Percentiles rank a stretch among this genome's conserved stretches.
These are phyloP conservation scores for Suillus variegatus DNA, from an alignment of 768 basidiomycete genomes.

Conservation along the genomic window DNA sequence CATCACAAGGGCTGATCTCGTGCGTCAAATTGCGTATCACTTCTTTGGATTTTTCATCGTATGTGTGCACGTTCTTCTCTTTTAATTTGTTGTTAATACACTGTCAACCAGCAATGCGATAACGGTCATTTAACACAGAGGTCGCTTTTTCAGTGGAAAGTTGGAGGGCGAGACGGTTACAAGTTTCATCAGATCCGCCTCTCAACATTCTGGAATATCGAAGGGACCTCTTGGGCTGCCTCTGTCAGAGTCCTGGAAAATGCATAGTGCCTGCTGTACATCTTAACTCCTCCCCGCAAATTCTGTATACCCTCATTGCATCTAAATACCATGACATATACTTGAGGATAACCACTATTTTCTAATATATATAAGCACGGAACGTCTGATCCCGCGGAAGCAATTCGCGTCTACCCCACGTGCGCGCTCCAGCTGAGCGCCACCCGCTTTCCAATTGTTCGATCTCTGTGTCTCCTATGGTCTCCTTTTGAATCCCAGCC, in stretches of 20 bases:
- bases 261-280: not conserved
- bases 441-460: no score
- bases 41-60: slow-evolving; percentile 12
- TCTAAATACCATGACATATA: not conserved
- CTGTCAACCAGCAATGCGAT: slow-evolving; percentile 4
- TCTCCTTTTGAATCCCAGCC: no score
- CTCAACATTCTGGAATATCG: slow-evolving; percentile 12
- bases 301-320: not conserved
- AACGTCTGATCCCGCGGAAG: no score
- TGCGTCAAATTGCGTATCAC: slow-evolving; percentile 9
- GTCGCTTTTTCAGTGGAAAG: slow-evolving; percentile 5
- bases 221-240: slow-evolving; percentile 9
- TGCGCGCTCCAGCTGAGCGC: no score
- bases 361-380: no score
- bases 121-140: not conserved
- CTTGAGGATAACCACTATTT: not conserved
- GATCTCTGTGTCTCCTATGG: no score
- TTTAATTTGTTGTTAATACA: not conserved
- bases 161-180: slow-evolving; percentile 6
- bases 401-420: no score
- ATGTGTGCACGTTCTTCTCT: not conserved
- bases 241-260: slow-evolving; percentile 11
- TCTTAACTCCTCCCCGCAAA: not conserved
- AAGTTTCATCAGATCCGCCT: slow-evolving; percentile 11
- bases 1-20: slow-evolving; percentile 11